Evolutionary conservation across 768 basidiomycete species (phyloP).

Genomic region (Pleurotus tuber-regium): DNA sequence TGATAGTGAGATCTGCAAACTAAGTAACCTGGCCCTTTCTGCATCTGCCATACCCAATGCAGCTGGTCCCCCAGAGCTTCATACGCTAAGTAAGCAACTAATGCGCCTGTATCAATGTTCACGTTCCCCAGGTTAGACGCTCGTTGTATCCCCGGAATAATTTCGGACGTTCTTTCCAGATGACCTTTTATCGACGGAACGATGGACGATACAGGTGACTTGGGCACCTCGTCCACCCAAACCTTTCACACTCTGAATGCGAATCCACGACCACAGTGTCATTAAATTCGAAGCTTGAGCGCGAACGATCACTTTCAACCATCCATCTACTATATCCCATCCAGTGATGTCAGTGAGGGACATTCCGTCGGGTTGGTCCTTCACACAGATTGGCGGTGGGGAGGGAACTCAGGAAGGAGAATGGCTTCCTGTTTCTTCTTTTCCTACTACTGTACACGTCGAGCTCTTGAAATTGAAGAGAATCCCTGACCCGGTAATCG

Average conservation of each 20-base stretch:
- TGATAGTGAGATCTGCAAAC: too few relatives aligned
- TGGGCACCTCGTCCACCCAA: too few relatives aligned
- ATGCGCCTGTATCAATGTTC: too few relatives aligned
- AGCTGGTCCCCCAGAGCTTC: too few relatives aligned
- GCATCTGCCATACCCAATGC: too few relatives aligned
- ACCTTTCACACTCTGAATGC: too few relatives aligned
- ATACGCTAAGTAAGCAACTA: too few relatives aligned
- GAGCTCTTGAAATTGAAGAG: slow-evolving; percentile 71
- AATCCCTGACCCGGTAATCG: slow-evolving; percentile 76
- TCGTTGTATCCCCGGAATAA: background rate
- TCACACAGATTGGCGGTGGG: slow-evolving; percentile 65
- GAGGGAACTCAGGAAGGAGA: slow-evolving; percentile 57
- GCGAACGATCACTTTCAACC: background rate
- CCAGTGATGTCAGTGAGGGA: slow-evolving; percentile 15
- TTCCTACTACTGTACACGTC: slow-evolving; percentile 87
- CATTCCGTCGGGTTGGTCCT: slow-evolving; percentile 52
- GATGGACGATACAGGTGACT: background rate
- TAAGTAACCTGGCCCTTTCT: too few relatives aligned
- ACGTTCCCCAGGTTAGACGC: too few relatives aligned
- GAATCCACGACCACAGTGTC: too few relatives aligned
- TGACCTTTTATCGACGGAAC: background rate
- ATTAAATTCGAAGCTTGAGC: too few relatives aligned
- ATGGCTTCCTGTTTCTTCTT: slow-evolving; percentile 60
- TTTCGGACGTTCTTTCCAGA: slow-evolving; percentile 1
- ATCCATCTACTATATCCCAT: slow-evolving; percentile 9